A percentile compares a stretch with the other conserved stretches of the same genome.
Conservation (phyloP, 2,329 filamentous ascomycete species). For the Ceratocystis lukuohia region DNA sequence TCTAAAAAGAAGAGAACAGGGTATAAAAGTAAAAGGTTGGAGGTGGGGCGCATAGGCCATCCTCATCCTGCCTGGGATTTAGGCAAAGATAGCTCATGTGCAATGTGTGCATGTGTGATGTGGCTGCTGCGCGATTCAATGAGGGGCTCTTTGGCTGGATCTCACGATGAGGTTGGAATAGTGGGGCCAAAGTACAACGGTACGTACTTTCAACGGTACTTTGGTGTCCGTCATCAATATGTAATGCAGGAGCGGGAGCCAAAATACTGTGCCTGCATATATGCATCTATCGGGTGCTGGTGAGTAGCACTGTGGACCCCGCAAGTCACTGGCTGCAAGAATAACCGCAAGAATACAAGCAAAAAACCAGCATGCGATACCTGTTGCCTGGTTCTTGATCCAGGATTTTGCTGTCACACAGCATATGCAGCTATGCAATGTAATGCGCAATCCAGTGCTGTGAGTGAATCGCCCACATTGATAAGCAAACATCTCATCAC, state of each 20-base stretch:
- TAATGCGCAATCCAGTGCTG: no score
- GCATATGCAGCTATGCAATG: not conserved
- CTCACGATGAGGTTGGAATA: not conserved
- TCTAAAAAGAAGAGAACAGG: not conserved
- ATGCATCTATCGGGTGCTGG: not conserved
- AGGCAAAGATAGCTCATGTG: no score
- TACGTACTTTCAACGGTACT: not conserved
- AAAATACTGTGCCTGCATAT: constrained; percentile 7
- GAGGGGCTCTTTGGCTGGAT: not conserved
- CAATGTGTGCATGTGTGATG: no score
- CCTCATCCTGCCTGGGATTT: no score
- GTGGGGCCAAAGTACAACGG: not conserved
- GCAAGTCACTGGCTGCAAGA: no score
- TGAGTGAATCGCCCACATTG: not conserved
- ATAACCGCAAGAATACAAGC: no score
- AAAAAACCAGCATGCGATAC: not conserved
- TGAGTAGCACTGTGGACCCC: not conserved
- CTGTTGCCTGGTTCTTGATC: not conserved
- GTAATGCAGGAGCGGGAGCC: not conserved
- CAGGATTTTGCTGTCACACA: not conserved
- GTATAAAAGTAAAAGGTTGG: not conserved
- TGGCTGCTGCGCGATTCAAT: no score
- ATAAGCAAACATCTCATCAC: not conserved
- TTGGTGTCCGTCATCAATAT: not conserved
- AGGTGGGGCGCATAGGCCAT: no score